Base-by-base conservation (phyloP, 2,329 filamentous ascomycete species). In the Aspergillus eucalypticola region DNA sequence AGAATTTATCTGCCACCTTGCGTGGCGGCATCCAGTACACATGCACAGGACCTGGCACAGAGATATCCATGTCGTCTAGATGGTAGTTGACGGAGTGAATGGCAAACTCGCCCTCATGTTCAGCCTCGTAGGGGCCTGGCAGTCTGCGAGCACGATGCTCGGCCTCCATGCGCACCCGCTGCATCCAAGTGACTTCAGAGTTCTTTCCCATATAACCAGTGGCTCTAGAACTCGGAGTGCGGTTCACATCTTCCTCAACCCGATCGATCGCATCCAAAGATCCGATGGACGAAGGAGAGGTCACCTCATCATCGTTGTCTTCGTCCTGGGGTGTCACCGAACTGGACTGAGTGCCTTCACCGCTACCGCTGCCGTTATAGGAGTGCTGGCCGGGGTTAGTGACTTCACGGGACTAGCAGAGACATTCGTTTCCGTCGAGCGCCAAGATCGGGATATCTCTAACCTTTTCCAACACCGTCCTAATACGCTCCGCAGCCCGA, bases 131-230 rank as follows among this genome's bases (percentile, higher is more conserved):
- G 15, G 60, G 69, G 7, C 70, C 71, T 11, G 73, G 65, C 51
- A 72, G 53, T 44, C 67, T 69, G 59, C 59, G 70, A 8, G 65
- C 60, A 49, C 74, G 67, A 64, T 78, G 67, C 39, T 73, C 71
- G 59, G 75, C 70, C 68, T 80, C 73, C 67, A 69, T 66, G 7
- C 72, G 73, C 23, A 80, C 61, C 39, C 76, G 71, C 60, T 80
- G 78, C 66, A 80, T 73, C 79, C 79, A 81, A 13, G 74, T 79
- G 13, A 79, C 66, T 56, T 80, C 78, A 0, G 78, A 81, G 42
- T 78, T 79, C 60, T 80, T 80, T 3, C 79, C 79, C 69, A 79
- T 76, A 61, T 76, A 81, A 1, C 78, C 76, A 1, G 76, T 79
- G 7, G 74, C 72, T 56, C 75, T 66, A 2, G 74, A 69, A 42